Conservation (phyloP, 2,329 filamentous ascomycete genomes). For the Microdochium trichocladiopsis region DNA sequence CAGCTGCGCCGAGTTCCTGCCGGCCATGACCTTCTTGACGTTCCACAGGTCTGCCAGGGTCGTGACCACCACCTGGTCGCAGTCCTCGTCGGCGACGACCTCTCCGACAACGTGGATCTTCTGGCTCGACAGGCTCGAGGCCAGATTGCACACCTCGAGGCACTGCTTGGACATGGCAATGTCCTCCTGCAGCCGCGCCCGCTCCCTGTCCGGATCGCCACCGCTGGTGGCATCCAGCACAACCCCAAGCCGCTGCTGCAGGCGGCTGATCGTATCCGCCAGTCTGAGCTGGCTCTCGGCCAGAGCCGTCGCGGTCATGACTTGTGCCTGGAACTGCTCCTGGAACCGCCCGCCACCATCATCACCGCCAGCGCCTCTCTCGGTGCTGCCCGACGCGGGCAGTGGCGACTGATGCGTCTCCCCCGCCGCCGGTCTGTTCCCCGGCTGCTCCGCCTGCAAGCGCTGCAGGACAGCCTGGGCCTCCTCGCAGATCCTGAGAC, state of each 20-base stretch:
- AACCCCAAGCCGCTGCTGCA: background rate
- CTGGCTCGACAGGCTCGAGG: background rate
- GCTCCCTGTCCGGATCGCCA: background rate
- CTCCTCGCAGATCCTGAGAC: background rate
- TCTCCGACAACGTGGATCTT: background rate
- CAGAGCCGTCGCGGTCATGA: background rate
- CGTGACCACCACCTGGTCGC: background rate
- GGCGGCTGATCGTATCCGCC: background rate
- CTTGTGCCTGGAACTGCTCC: background rate
- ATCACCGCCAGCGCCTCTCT: no score
- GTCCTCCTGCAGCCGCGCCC: background rate
- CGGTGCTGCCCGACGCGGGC: no score
- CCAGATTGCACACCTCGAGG: background rate
- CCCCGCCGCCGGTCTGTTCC: constrained; percentile 18
- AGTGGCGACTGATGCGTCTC: constrained; percentile 27
- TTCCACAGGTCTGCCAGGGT: background rate
- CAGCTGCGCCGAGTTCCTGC: background rate
- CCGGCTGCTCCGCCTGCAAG: constrained; percentile 9
- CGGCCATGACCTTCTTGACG: background rate
- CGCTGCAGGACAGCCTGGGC: background rate
- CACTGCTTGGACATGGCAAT: background rate
- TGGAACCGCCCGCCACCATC: no score
- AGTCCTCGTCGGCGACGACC: background rate
- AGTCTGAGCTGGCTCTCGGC: background rate
- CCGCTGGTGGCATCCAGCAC: background rate